phyloP scores from a whole-genome alignment of 1,139 yeast species.

The Suhomyces choctaworum region DNA sequence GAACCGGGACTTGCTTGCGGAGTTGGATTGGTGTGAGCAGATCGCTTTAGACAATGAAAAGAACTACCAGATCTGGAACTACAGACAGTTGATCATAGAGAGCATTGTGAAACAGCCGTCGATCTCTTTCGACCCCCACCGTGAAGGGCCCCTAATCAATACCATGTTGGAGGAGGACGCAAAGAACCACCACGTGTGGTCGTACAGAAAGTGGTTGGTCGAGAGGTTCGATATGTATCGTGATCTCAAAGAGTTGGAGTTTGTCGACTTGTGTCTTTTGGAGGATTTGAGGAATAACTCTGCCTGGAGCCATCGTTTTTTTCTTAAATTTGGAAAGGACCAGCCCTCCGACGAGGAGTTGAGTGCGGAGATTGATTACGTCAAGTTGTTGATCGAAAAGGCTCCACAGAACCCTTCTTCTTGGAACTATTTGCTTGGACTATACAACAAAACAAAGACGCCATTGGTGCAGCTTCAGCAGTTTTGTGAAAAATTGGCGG shows the following conservation, averaged over 20 bases:
- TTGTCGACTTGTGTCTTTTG: slow-evolving; percentile 49
- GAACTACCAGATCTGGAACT: slow-evolving; percentile 96
- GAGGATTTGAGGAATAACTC: slow-evolving; percentile 83
- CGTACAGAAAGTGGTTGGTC: slow-evolving; percentile 82
- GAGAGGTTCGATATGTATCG: slow-evolving; percentile 49
- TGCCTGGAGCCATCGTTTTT: slow-evolving; percentile 90
- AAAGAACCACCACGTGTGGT: slow-evolving; percentile 96
- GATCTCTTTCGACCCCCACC: slow-evolving; percentile 38
- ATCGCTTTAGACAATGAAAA: slow-evolving; percentile 77
- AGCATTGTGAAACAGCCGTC: slow-evolving; percentile 24
- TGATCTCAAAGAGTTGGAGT: slow-evolving; percentile 51
- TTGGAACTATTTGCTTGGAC: slow-evolving; percentile 80
- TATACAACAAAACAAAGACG: slow-evolving; percentile 38
- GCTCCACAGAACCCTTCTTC: slow-evolving; percentile 86
- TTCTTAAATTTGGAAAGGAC: slow-evolving; percentile 42
- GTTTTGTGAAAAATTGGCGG: slow-evolving; percentile 46
- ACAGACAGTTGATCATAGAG: slow-evolving; percentile 63
- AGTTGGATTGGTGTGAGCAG: slow-evolving; percentile 66
- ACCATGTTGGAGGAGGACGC: slow-evolving; percentile 74
- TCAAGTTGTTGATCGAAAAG: slow-evolving; percentile 43
- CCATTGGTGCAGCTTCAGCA: slow-evolving; percentile 38
- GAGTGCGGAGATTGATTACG: slow-evolving; percentile 46
- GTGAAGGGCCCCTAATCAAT: slow-evolving; percentile 64
- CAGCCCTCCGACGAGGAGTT: slow-evolving; percentile 12
- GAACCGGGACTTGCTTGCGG: slow-evolving; percentile 29